These are phyloP conservation scores for Russula virescens DNA, from an alignment of 768 basidiomycete species.

Conservation along the genomic window DNA sequence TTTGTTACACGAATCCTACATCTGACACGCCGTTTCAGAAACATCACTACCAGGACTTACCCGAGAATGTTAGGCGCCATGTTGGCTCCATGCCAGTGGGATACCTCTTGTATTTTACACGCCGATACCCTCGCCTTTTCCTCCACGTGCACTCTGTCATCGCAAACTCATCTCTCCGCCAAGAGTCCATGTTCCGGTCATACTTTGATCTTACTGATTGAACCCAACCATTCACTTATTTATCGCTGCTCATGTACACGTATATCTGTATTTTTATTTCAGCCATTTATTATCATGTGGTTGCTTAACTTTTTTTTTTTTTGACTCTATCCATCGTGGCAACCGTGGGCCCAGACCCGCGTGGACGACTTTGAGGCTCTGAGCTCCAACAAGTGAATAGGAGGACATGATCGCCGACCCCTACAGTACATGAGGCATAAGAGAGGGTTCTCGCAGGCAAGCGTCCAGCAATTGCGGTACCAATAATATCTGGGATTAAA, in stretches of 20 bases:
- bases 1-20: neutral
- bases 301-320: constrained; percentile 1
- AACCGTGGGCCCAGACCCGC: neutral
- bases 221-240: neutral
- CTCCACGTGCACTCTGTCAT: constrained; percentile 89
- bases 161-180: constrained; percentile 57
- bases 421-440: neutral
- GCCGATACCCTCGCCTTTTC: constrained; percentile 86
- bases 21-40: constrained; percentile 46
- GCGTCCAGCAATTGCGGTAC: constrained; percentile 8
- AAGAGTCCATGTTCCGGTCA: constrained; percentile 84
- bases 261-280: constrained; percentile 27
- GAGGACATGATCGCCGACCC: too few relatives aligned
- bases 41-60: constrained; percentile 97
- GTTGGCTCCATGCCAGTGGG: constrained; percentile 90
- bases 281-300: constrained; percentile 6
- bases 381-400: neutral
- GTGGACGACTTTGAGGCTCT: neutral
- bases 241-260: neutral
- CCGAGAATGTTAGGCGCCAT: constrained; percentile 82
- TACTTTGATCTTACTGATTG: constrained; percentile 73
- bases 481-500: too few relatives aligned
- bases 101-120: constrained; percentile 88
- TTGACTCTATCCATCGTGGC: constrained; percentile 10
- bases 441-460: neutral